Conservation (phyloP, 2,329 filamentous ascomycete genomes). For the Westerdykella ornata region DNA sequence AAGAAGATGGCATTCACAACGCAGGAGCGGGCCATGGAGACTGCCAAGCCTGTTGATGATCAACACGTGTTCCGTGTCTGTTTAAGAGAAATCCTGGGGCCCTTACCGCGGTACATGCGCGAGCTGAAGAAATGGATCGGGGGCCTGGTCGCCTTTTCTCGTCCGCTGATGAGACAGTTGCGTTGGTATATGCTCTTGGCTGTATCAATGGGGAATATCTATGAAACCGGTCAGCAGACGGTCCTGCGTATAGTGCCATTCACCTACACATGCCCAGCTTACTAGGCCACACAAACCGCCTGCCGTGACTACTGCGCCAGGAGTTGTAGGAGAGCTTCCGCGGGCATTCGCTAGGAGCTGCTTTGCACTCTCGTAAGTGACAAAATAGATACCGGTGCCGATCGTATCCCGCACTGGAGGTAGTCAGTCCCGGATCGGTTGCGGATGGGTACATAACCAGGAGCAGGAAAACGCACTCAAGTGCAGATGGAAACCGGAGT, state of each 20-base stretch:
- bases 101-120: constrained; percentile 68
- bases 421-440: constrained; percentile 10
- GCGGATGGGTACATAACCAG: background rate
- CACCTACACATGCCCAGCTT: constrained; percentile 70
- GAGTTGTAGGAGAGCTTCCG: constrained; percentile 67
- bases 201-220: constrained; percentile 63
- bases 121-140: constrained; percentile 72
- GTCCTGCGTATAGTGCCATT: background rate
- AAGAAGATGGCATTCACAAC: constrained; percentile 87
- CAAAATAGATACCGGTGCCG: constrained; percentile 80
- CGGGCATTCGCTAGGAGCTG: constrained; percentile 71
- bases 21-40: constrained; percentile 76
- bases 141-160: constrained; percentile 50
- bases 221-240: constrained; percentile 5
- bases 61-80: background rate
- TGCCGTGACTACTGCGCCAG: constrained; percentile 69
- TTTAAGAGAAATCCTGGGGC: background rate
- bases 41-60: constrained; percentile 53
- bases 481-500: constrained; percentile 74
- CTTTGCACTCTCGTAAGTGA: constrained; percentile 82
- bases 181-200: constrained; percentile 82
- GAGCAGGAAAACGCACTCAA: constrained; percentile 52
- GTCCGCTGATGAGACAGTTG: constrained; percentile 65
- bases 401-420: constrained; percentile 68
- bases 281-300: constrained; percentile 77